phyloP scores from a whole-genome alignment of 192 early-diverging fungal species.

The Coemansia brasiliensis region DNA sequence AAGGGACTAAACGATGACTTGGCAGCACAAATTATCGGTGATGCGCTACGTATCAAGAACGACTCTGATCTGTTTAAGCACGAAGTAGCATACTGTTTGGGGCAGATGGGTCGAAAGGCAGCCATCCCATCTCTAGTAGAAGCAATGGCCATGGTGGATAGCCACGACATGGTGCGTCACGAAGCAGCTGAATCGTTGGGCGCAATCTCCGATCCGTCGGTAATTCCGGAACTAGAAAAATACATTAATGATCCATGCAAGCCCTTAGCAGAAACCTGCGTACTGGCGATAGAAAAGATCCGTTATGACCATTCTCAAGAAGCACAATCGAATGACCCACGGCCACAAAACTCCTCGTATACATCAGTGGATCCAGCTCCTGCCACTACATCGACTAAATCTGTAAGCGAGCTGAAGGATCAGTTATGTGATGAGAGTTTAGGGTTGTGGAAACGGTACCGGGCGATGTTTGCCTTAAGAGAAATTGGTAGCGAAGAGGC shows the following conservation, averaged over 20 bases:
- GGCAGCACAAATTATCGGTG: conserved; percentile 80
- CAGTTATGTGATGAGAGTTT: conserved; percentile 68
- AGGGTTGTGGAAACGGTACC: conserved; percentile 87
- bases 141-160: conserved; percentile 65
- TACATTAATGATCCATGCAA: conserved; percentile 69
- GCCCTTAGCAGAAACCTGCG: conserved; percentile 86
- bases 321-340: conserved; percentile 20
- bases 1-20: conserved; percentile 73
- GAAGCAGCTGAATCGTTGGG: conserved; percentile 97
- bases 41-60: conserved; percentile 70
- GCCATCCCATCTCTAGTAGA: conserved; percentile 69
- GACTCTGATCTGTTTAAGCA: conserved; percentile 91
- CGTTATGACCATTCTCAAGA: conserved; percentile 64
- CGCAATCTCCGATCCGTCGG: conserved; percentile 76
- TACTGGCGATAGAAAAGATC: conserved; percentile 86
- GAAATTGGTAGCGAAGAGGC: conserved; percentile 82
- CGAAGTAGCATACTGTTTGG: conserved; percentile 94
- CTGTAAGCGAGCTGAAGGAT: conserved; percentile 64
- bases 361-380: conserved; percentile 92
- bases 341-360: conserved; percentile 56
- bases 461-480: conserved; percentile 91
- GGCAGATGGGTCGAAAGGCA: conserved; percentile 85
- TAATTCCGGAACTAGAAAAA: conserved; percentile 69
- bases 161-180: conserved; percentile 96
- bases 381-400: conserved; percentile 61